Base-by-base conservation (phyloP, 352 stramenopile species). In the Phytophthora nicotianae region DNA sequence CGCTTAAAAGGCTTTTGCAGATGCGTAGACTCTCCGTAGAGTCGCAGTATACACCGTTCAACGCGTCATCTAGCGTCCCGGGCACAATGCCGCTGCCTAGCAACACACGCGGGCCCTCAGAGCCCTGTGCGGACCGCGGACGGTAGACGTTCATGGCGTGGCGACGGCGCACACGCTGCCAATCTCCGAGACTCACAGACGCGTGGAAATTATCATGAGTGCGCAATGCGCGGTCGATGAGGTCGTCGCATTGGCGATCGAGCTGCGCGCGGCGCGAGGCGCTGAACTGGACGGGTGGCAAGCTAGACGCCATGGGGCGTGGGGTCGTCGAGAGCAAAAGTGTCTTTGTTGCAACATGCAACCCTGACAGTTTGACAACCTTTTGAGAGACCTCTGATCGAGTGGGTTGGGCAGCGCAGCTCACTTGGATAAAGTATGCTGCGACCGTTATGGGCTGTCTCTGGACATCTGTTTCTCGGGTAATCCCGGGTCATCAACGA, bases 31-130 rank as follows among this genome's bases (percentile, higher is more conserved):
- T 75, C 70, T 86, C 79, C 33, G 74, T 85, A 17, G 74, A 76
- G 59, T 88, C 76, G 51, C 65, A 79, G 59, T 79, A 88, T 3
- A 88, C 61, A 40, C 79, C 76, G 11, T 58, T 68, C 20, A 88
- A 54, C 17, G 77, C 70, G 50, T 86, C 76, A 26, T 86, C 68
- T 17, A 83, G 35, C 17, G 74, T 83, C 2, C 79, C 79, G 2
- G 72, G 76, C 26, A 88, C 41, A 26, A 88, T 74, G 17, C 79
- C 79, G 33, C 74, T 85, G 52, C 74, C 75, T 35, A 88, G 70
- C 47, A 88, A 62, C 56, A 81, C 62, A 14, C 66, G 64, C 19
- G 24, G 17, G 3, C 29, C 35, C 8, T 32, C 33, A 1, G 59
- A 29, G 42, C 21, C 53, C 4, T 48, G 29, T 27, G 50, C 64